A percentile compares a stretch with the other conserved stretches of the same genome.
Conservation (phyloP, 495 filamentous ascomycete species). For the Aspergillus heteromorphus region DNA sequence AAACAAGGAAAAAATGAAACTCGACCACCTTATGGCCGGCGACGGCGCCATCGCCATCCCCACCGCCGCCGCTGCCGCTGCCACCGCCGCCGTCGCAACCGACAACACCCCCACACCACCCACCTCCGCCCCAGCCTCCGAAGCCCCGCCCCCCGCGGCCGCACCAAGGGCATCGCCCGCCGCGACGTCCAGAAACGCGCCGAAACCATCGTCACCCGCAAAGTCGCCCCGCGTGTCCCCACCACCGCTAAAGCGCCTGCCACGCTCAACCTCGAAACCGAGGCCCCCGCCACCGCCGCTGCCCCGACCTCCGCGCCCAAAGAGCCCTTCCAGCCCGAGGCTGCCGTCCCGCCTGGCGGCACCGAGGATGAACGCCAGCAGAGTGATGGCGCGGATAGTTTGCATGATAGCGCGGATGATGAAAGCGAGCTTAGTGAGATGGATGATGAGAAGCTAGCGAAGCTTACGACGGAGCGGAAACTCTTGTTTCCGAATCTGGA, state of each 20-base stretch:
- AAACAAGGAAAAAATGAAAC: constrained; percentile 52
- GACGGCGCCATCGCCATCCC: constrained; percentile 34
- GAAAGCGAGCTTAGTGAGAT: constrained; percentile 77
- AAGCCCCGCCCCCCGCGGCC: constrained; percentile 41
- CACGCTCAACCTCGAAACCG: constrained; percentile 18
- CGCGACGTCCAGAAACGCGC: constrained; percentile 59
- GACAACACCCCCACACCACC: constrained; percentile 34
- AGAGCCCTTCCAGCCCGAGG: neutral
- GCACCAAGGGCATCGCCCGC: constrained; percentile 56
- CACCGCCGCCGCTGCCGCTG: too few relatives aligned
- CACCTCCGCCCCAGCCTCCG: constrained; percentile 31
- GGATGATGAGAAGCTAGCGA: constrained; percentile 47
- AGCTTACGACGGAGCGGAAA: constrained; percentile 27
- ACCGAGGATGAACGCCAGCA: constrained; percentile 26
- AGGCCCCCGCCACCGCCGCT: constrained; percentile 11
- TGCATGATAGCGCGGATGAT: constrained; percentile 73
- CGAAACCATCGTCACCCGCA: constrained; percentile 49
- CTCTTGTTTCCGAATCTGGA: constrained; percentile 34
- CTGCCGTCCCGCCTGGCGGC: too few relatives aligned
- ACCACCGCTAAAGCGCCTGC: constrained; percentile 23
- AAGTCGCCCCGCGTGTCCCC: constrained; percentile 32
- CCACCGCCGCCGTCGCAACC: too few relatives aligned
- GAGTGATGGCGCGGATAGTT: constrained; percentile 49
- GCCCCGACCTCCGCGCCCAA: constrained; percentile 13
- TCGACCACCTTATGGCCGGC: constrained; percentile 49